A percentile compares a stretch with the other conserved stretches of the same genome.
These are phyloP conservation scores for Sordariomycetes sp. DNA, from an alignment of 2,329 filamentous ascomycete species.

Conservation along the genomic window DNA sequence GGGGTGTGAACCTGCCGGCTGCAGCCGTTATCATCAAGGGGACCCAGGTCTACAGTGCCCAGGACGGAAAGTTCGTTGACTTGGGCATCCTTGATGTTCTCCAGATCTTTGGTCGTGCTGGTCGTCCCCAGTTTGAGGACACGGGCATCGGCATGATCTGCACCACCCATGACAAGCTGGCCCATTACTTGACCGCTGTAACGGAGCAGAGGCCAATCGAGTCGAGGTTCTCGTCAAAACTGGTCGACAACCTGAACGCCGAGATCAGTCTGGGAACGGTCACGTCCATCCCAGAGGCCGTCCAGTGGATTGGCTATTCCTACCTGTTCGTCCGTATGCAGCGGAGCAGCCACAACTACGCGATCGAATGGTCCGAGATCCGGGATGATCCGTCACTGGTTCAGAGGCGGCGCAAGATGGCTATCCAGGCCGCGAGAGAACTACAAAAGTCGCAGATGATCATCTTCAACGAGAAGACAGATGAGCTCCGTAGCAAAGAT, in stretches of 20 bases:
- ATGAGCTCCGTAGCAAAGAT: conserved; percentile 88
- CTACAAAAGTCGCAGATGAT: conserved; percentile 97
- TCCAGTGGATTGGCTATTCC: conserved; percentile 96
- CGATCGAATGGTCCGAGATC: conserved; percentile 89
- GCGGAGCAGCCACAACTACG: conserved; percentile 81
- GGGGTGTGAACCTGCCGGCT: conserved; percentile 97
- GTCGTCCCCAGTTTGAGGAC: conserved; percentile 94
- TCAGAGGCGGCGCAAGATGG: conserved; percentile 71
- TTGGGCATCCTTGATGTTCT: conserved; percentile 92
- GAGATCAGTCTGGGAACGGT: conserved; percentile 92
- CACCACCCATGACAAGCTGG: conserved; percentile 85
- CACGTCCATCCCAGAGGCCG: conserved; percentile 84
- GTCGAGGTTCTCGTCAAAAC: conserved; percentile 84
- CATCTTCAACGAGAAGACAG: conserved; percentile 90
- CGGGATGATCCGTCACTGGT: conserved; percentile 81
- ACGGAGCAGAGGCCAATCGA: conserved; percentile 96
- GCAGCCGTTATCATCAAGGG: conserved; percentile 97
- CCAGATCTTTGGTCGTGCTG: conserved; percentile 96
- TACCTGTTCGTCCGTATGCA: conserved; percentile 97
- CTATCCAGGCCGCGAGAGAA: conserved; percentile 78
- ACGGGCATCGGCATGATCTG: conserved; percentile 97
- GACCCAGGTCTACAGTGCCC: conserved; percentile 91
- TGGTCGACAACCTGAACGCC: conserved; percentile 94
- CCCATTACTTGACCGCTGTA: conserved; percentile 84
- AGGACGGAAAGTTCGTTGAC: conserved; percentile 94